Evolutionary conservation across 306 rosid genomes (phyloP).

Genomic region (Fragaria iinumae): DNA sequence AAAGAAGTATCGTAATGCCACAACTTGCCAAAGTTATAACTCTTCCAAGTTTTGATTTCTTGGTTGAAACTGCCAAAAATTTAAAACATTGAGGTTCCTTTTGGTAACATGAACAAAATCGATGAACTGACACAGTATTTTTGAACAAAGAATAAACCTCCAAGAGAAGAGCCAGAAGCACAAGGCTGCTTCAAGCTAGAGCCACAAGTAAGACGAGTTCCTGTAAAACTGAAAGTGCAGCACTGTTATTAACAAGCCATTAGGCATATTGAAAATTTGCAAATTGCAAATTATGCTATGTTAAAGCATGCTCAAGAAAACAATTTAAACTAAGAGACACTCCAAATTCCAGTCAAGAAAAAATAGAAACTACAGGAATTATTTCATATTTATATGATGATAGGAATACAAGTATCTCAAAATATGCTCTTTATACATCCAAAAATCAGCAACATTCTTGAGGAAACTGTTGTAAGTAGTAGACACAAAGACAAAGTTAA

Average conservation of each 20-base stretch:
- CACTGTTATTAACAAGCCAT: slow-evolving; percentile 8
- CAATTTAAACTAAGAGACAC: background rate
- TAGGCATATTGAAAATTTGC: background rate
- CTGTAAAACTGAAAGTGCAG: slow-evolving; percentile 65
- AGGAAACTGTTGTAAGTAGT: background rate
- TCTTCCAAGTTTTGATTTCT: slow-evolving; percentile 45
- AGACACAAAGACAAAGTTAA: background rate
- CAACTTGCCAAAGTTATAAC: slow-evolving; percentile 55
- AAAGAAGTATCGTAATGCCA: slow-evolving; percentile 59
- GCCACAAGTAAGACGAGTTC: slow-evolving; percentile 64
- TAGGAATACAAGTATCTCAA: background rate
- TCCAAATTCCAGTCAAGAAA: background rate
- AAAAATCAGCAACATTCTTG: background rate
- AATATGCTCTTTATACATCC: background rate
- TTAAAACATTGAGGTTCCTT: slow-evolving; percentile 12
- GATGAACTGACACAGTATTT: background rate
- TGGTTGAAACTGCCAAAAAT: slow-evolving; percentile 52
- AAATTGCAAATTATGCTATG: background rate
- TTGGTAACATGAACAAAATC: slow-evolving; percentile 4
- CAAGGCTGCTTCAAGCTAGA: slow-evolving; percentile 68
- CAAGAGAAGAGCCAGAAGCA: slow-evolving; percentile 54
- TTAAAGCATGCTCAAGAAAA: background rate
- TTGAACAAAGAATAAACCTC: slow-evolving; percentile 46
- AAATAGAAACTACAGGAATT: background rate
- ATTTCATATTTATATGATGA: background rate